Evolutionary conservation across 2,329 filamentous ascomycete species (phyloP), one percentile per base, ranked within the genome.

Genomic region (Fusarium xyrophilum): DNA sequence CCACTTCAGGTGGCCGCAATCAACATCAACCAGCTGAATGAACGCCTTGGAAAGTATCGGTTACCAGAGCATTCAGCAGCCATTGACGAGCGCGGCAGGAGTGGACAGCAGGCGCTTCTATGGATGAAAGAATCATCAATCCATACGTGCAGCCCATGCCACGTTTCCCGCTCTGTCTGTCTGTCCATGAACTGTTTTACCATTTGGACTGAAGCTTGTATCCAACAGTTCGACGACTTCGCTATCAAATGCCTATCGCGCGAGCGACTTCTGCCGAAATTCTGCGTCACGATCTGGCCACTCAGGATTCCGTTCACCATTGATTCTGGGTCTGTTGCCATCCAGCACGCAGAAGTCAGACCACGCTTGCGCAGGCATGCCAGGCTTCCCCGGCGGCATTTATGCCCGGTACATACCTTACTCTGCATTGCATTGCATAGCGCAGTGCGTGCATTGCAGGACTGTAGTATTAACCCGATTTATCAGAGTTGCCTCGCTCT

Each of bases 211-310:
- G 60, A 23, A 27, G 19, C 36, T n/a, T 43, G 36, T 46, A 14
- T 43, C 42, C 23, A 42, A 28, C 43, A 19, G 32, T 27, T 28
- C 33, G 36, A 44, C 42, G 36, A 44, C 52, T 17, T 54, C 48
- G 47, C 23, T 47, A 48, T 33, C 39, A 50, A 52, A 28, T 42
- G 32, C 44, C 48, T 69, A 57, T 62, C 35, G 40, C 28, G 27
- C 42, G 53, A 53, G 52, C 59, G 33, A 71, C 60, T 63, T 66
- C 63, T 66, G 56, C 56, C 48, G 39, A 61, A 73, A 52, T 58
- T 51, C 54, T 60, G 67, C 72, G 67, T 73, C 68, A 71, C 57
- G 47, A 73, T 72, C 71, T 73, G 67, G 53, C 72, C 71, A 73
- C 61, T 51, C n/a, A 43, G n/a, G 55, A 70, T 47, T 60, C 54